These are phyloP conservation scores for Benincasa hispida DNA, from an alignment of 306 rosid genomes.

Conservation along the genomic window DNA sequence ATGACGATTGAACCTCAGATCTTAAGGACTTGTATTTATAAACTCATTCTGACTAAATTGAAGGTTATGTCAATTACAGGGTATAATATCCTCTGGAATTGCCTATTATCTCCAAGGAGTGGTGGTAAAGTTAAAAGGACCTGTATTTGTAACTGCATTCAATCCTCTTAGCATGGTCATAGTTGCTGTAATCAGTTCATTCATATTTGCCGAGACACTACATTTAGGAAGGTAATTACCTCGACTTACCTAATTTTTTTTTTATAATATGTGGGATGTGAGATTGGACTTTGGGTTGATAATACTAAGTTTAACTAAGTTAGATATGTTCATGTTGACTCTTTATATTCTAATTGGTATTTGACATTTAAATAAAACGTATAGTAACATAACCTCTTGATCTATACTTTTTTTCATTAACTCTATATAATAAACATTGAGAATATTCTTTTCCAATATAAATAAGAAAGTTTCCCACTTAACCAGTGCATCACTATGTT, in stretches of 20 bases:
- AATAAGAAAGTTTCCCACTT: too few relatives aligned
- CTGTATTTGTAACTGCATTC: constrained; percentile 86
- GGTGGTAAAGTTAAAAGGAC: constrained; percentile 71
- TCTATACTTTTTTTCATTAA: too few relatives aligned
- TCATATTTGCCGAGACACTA: constrained; percentile 50
- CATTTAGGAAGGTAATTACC: constrained; percentile 50
- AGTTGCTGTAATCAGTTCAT: constrained; percentile 69
- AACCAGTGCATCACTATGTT: neutral
- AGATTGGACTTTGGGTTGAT: neutral
- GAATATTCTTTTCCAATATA: neutral
- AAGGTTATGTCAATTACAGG: constrained; percentile 23
- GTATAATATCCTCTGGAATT: constrained; percentile 58
- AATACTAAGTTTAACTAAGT: too few relatives aligned
- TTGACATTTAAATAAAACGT: too few relatives aligned
- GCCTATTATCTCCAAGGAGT: constrained; percentile 70
- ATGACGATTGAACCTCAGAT: too few relatives aligned
- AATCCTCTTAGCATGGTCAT: constrained; percentile 91
- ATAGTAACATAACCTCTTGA: too few relatives aligned
- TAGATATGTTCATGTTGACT: too few relatives aligned
- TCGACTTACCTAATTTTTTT: too few relatives aligned
- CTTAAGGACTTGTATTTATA: too few relatives aligned
- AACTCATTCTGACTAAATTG: neutral
- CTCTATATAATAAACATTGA: too few relatives aligned
- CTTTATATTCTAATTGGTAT: too few relatives aligned
- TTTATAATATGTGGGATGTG: too few relatives aligned